A percentile compares a stretch with the other conserved stretches of the same genome.
phyloP scores from a whole-genome alignment of 441 rosid species.

The Jatropha multifida region DNA sequence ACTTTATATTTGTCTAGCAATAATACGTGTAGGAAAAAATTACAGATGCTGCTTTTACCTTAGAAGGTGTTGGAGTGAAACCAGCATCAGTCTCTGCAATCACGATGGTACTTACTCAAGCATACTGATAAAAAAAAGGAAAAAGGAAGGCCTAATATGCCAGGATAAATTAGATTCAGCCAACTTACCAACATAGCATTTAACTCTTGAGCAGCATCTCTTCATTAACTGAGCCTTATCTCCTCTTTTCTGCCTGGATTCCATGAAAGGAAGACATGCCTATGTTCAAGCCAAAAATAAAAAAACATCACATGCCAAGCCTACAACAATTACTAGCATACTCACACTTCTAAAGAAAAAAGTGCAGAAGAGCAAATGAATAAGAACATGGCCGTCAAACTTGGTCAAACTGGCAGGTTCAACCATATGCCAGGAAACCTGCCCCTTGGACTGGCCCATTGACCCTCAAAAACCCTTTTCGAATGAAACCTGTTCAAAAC shows the following conservation, averaged over 20 bases:
- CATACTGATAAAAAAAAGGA: neutral
- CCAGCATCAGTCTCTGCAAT: slow-evolving; percentile 82
- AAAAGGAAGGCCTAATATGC: neutral
- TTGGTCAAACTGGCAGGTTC: too few species aligned
- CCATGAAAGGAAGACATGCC: slow-evolving; percentile 72
- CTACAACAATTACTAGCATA: neutral
- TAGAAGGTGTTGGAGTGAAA: slow-evolving; percentile 71
- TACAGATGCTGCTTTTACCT: slow-evolving; percentile 32
- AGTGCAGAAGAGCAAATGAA: neutral
- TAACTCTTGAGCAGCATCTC: slow-evolving; percentile 64
- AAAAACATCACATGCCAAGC: neutral
- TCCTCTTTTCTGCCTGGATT: slow-evolving; percentile 50
- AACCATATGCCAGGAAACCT: too few species aligned
- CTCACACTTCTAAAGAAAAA: neutral
- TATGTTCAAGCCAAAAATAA: slow-evolving; percentile 25
- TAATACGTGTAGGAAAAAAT: too few species aligned
- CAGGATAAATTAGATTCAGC: slow-evolving; percentile 4
- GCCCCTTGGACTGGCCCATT: too few species aligned
- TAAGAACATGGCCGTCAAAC: too few species aligned
- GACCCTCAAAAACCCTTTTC: too few species aligned
- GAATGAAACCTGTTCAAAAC: too few species aligned
- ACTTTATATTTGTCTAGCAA: too few species aligned
- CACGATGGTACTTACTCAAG: slow-evolving; percentile 16
- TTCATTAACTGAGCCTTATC: slow-evolving; percentile 48
- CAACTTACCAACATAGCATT: slow-evolving; percentile 64